phyloP scores from a whole-genome alignment of 2,329 filamentous ascomycete species.

The Fusarium redolens region DNA sequence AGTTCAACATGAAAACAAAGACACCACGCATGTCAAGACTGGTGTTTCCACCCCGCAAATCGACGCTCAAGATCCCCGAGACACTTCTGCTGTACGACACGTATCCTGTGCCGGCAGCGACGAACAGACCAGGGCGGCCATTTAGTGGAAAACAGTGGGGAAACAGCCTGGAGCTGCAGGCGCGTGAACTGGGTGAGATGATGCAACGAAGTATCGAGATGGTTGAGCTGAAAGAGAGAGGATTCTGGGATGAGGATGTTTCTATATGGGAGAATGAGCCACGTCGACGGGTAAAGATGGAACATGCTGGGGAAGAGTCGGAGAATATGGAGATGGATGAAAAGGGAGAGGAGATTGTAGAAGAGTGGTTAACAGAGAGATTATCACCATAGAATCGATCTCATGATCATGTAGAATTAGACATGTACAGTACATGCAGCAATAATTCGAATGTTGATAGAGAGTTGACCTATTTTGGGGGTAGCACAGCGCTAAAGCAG shows the following conservation, averaged over 20 bases:
- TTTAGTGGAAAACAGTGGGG: conserved; percentile 40
- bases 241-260: conserved; percentile 55
- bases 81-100: conserved; percentile 61
- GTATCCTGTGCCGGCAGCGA: conserved; percentile 32
- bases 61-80: conserved; percentile 62
- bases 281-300: conserved; percentile 52
- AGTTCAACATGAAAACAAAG: conserved; percentile 28
- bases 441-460: background rate
- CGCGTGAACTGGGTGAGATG: conserved; percentile 57
- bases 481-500: conserved; percentile 27
- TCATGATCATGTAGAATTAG: background rate
- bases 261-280: conserved; percentile 50
- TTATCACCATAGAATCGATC: background rate
- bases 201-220: conserved; percentile 63
- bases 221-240: conserved; percentile 57
- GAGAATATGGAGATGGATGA: conserved; percentile 43
- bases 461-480: background rate
- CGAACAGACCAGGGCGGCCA: conserved; percentile 21
- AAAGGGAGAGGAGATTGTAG: conserved; percentile 43
- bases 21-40: conserved; percentile 56
- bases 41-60: conserved; percentile 60
- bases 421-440: background rate
- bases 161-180: conserved; percentile 61
- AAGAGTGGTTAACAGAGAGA: conserved; percentile 48
- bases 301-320: conserved; percentile 51